Evolutionary conservation across 129 eudicot species (phyloP).

Genomic region (Oenanthe sinensis): DNA sequence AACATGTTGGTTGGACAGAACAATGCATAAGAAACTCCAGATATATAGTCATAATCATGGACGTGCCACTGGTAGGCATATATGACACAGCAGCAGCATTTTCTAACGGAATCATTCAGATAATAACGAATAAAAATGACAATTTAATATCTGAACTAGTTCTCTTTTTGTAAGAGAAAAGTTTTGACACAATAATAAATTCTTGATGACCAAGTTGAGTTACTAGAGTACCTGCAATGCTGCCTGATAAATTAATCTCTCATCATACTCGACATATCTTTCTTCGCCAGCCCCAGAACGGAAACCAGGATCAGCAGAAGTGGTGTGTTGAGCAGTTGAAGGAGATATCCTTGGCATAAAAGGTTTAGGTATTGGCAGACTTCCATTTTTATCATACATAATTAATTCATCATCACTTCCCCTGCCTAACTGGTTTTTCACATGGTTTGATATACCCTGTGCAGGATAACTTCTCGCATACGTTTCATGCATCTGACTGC

Average conservation of each 20-base stretch:
- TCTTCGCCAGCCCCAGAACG: conserved; percentile 47
- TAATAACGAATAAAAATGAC: neutral
- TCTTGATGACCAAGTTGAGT: neutral
- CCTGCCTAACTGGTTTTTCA: conserved; percentile 18
- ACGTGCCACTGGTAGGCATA: neutral
- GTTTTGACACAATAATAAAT: neutral
- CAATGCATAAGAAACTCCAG: neutral
- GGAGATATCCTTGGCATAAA: conserved; percentile 19
- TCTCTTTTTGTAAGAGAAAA: neutral
- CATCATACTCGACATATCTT: conserved; percentile 40
- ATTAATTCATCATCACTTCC: conserved; percentile 25
- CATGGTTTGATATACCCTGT: conserved; percentile 18
- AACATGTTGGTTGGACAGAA: neutral
- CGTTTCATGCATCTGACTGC: conserved; percentile 30
- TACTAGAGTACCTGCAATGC: conserved; percentile 65
- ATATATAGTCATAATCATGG: neutral
- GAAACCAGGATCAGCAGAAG: conserved; percentile 34
- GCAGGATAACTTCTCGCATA: conserved; percentile 26
- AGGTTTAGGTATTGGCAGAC: conserved; percentile 35
- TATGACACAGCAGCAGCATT: neutral
- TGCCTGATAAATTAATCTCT: conserved; percentile 59
- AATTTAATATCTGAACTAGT: neutral
- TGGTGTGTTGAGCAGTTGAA: conserved; percentile 26
- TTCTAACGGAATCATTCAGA: neutral
- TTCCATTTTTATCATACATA: conserved; percentile 31